Base-by-base conservation (phyloP, 2,329 filamentous ascomycete species). In the Fonsecaea pedrosoi region DNA sequence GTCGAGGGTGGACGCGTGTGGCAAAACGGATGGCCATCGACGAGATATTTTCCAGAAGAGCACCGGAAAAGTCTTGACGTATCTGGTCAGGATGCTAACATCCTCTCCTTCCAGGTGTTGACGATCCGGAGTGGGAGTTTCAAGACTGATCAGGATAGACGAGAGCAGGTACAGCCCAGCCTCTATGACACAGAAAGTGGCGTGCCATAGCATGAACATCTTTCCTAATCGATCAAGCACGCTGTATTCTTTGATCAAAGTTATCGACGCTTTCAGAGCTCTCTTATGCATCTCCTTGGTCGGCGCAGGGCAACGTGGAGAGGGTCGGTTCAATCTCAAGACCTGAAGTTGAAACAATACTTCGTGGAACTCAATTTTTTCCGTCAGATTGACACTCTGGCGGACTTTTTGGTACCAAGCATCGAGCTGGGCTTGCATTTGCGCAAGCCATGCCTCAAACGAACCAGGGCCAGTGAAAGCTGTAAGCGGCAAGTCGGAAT, bases 181-280 rank as follows among this genome's bases (percentile, higher is more conserved):
- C 21, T 67, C 65, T 15, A 67, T n/a, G 12, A 63, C 18, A 37
- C 15, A 64, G 42, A 57, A 45, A 34, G 60, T n/a, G 21, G 65
- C 65, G 34, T 67, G 65, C 65, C 65, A 67, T 10, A 67, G 50
- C 15, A 48, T 67, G 61, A 67, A 67, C 13, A 67, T 35, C 61
- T 67, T 67, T 12, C 65, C 65, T 10, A 61, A 6, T 6, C 65
- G 55, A 18, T 67, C 60, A 13, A 67, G 30, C 13, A 45, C 53
- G 53, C 30, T 48, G 50, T 57, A 50, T 42, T 67, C 65, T 58
- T 62, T 60, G 42, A 67, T 45, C 12, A 67, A n/a, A 21, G 65
- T 61, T 13, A 64, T 67, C 1, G 65, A 56, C 5, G 61, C 37
- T 35, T 61, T 34, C 13, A 64, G 6, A n/a, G 65, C 40, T 21